Evolutionary conservation across 148 eudicot species (phyloP), one percentile per base, ranked within the genome.

Genomic region (Pharnaceum exiguum): DNA sequence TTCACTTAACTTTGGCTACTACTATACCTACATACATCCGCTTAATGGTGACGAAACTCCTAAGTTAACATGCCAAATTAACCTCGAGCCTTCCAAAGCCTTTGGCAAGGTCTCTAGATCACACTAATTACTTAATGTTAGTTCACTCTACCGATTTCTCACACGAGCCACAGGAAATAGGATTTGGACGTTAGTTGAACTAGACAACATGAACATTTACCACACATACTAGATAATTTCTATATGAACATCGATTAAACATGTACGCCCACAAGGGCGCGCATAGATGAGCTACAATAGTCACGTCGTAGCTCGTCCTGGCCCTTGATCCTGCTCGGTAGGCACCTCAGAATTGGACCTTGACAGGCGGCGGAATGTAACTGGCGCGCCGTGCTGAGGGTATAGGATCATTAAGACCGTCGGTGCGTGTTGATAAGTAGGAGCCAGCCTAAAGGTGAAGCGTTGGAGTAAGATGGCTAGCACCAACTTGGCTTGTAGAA

Each of bases 321-420:
- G 60, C 60, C 52, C 57, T 66, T 52, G 68, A 62, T 39, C 63
- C 39, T 46, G 13, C 1, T 11, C 24, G 0, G 21, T 4, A 2
- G 59, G 10, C 1, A 18, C 57, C 52, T 10, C 45, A 5, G 7
- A 18, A 11, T 62, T 12, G 7, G 46, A 57, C 13, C 64, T 39
- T 0, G 46, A 48, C 70, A 84, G 29, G 40, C 47, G 76, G 50
- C 75, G 72, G 8, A 91, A 91, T 25, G 87, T 44, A 52, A 91
- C 56, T 5, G 96, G 97, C 0, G 97, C 97, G 0, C 97, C 97
- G 10, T 87, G 74, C 62, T 91, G 97, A 3, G 97, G 96, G 66
- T 87, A 75, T 0, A 91, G 81, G 24, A 91, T 83, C 93, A 87
- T 84, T 42, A 85, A 32, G 3, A 91, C 87, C 32, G 96, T 79